phyloP scores from a whole-genome alignment of 768 basidiomycete species.

The Trametes cinnabarina region DNA sequence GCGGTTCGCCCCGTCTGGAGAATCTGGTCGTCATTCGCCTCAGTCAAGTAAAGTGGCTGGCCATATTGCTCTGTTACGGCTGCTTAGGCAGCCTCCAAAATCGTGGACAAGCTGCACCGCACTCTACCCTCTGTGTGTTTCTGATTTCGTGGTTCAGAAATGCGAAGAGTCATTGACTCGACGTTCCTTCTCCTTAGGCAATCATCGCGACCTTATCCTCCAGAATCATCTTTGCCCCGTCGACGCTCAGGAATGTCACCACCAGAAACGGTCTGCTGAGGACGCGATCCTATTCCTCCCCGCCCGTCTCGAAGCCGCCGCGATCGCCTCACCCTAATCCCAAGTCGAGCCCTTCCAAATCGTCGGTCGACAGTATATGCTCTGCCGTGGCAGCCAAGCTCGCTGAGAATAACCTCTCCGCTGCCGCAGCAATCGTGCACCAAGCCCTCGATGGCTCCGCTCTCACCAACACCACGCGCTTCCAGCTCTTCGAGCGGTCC shows the following conservation, averaged over 20 bases:
- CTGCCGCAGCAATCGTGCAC: conserved; percentile 6
- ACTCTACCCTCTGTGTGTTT: background rate
- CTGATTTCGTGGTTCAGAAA: too few relatives aligned
- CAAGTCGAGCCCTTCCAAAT: background rate
- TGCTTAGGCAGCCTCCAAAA: background rate
- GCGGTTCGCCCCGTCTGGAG: too few relatives aligned
- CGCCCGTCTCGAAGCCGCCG: background rate
- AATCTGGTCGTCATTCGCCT: too few relatives aligned
- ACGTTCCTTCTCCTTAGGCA: background rate
- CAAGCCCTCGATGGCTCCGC: background rate
- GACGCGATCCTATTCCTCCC: background rate
- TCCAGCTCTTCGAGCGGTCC: conserved; percentile 34
- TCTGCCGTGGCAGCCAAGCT: background rate
- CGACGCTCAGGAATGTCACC: background rate
- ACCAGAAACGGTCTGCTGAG: background rate
- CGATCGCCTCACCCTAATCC: background rate
- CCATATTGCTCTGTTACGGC: too few relatives aligned
- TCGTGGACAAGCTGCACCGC: background rate
- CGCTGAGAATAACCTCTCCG: background rate
- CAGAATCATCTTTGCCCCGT: background rate
- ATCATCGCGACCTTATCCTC: background rate
- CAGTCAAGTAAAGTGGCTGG: too few relatives aligned
- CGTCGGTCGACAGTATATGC: background rate
- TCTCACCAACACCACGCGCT: conserved; percentile 13
- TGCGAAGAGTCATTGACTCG: too few relatives aligned